Evolutionary conservation across 1,284 basidiomycete genomes (phyloP).

Genomic region (Porogramme epimiltina): DNA sequence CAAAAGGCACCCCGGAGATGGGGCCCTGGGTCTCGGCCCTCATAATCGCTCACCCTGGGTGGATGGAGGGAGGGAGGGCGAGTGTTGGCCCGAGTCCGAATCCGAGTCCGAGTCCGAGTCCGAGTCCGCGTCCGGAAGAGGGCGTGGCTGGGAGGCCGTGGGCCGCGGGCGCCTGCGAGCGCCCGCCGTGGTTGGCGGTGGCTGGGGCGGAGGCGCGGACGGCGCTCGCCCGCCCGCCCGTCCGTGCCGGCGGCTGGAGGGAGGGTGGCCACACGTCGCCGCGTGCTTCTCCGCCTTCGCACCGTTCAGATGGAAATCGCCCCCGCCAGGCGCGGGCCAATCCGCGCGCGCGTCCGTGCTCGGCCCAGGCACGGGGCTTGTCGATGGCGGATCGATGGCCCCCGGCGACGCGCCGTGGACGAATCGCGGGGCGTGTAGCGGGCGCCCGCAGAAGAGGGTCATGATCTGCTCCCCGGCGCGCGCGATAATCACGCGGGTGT

Average conservation of each 20-base stretch:
- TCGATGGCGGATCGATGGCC: constrained; percentile 22
- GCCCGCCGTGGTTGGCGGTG: too few species aligned
- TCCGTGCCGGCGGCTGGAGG: constrained; percentile 3
- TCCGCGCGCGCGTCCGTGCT: neutral
- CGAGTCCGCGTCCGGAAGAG: too few species aligned
- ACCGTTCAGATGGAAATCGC: constrained; percentile 18
- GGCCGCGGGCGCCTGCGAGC: too few species aligned
- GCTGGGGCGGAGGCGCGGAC: too few species aligned
- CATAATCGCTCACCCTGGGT: constrained; percentile 2
- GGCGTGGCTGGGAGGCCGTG: too few species aligned
- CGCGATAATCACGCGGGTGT: constrained; percentile 13
- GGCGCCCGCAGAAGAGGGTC: constrained; percentile 1
- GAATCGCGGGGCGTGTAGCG: constrained; percentile 11
- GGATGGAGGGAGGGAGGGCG: too few species aligned
- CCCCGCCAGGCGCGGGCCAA: neutral
- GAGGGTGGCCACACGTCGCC: constrained; percentile 20
- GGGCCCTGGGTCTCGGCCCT: constrained; percentile 12
- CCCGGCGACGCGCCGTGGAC: neutral
- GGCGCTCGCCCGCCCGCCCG: too few species aligned
- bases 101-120: too few species aligned
- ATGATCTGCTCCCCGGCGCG: constrained; percentile 4
- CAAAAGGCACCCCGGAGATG: constrained; percentile 14
- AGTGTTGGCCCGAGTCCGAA: too few species aligned
- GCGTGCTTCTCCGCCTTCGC: constrained; percentile 16
- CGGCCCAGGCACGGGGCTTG: constrained; percentile 17